Base-by-base conservation (phyloP, 2,329 filamentous ascomycete genomes). In the Leptoxyphium fumago region DNA sequence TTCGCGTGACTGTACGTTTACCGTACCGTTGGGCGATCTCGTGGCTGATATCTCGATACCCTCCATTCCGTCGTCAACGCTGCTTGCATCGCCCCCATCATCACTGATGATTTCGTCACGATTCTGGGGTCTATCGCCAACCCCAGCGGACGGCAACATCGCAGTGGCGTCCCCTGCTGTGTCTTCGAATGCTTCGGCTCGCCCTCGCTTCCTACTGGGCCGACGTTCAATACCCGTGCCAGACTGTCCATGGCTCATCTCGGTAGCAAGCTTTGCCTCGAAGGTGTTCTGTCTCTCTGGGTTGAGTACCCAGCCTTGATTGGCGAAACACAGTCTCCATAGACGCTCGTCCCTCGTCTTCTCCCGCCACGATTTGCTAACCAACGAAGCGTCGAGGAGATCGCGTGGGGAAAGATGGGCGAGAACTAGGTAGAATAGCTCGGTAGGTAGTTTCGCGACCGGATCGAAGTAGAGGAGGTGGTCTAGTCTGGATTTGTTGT, bases 391-490 rank as follows among this genome's bases (percentile, higher is more conserved):
- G 41, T 76, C 78, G 45, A 96, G 72, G 34, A 98, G 71, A 0
- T 87, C 91, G 26, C 78, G 62, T 1, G 87, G 82, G 44, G 88
- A 83, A 41, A 98, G 78, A 57, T 87, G 91, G 13, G 82, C 80
- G 38, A 98, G 80, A 39, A 96, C 82, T 56, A 93, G 82, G 39
- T 91, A 79, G 48, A 86, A 93, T 55, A 98, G 83, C 61, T 98
- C 91, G 21, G 84, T 78, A 0, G 91, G 91, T 1, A 98, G 75
- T 55, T 85, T 79, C 50, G 77, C 70, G 38, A 94, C 78, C 44
- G 94, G 94, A 64, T 98, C 85, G 65, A 95, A 89, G 63, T 95
- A 96, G 78, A 43, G 88, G 74, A 3, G 87, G 84, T 50, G 46
- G 26, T 50, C 42, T 7, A 45, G 39, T 15, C 26, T 15, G 29